phyloP scores from a whole-genome alignment of 176 grass and related monocot species.

The Calamus simplicifolius region DNA sequence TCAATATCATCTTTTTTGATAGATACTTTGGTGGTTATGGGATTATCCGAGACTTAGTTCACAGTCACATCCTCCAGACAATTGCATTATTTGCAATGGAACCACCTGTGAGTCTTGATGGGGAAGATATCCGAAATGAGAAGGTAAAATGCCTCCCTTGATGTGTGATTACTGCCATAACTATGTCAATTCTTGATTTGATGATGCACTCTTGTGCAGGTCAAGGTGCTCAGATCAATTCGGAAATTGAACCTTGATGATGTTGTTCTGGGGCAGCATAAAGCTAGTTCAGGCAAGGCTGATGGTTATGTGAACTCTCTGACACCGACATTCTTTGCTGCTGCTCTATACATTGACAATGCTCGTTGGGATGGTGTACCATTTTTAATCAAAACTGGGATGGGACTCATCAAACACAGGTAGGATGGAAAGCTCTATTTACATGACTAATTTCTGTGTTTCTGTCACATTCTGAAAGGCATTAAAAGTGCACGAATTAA shows the following conservation, averaged over 20 bases:
- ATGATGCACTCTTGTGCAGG: slow-evolving; percentile 31
- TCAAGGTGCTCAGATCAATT: slow-evolving; percentile 88
- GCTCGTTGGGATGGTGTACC: slow-evolving; percentile 93
- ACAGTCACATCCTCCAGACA: slow-evolving; percentile 92
- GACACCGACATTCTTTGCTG: slow-evolving; percentile 82
- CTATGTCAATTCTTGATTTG: not conserved
- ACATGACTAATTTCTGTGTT: not conserved
- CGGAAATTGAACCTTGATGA: slow-evolving; percentile 65
- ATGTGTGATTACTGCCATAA: slow-evolving; percentile 2
- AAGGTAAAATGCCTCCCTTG: slow-evolving; percentile 37
- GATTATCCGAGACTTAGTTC: slow-evolving; percentile 84
- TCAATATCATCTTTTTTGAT: not conserved
- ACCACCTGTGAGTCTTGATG: slow-evolving; percentile 78
- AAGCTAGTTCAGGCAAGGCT: slow-evolving; percentile 43
- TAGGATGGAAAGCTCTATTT: slow-evolving; percentile 9
- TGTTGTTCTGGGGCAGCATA: slow-evolving; percentile 84
- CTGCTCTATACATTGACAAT: slow-evolving; percentile 90
- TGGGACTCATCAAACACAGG: slow-evolving; percentile 85
- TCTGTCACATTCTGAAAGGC: not conserved
- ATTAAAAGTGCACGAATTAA: no score
- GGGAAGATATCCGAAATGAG: slow-evolving; percentile 95
- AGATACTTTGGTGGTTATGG: slow-evolving; percentile 92
- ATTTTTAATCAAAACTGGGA: slow-evolving; percentile 91
- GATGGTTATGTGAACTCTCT: slow-evolving; percentile 72
- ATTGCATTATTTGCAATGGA: slow-evolving; percentile 92